Base-by-base conservation (phyloP, 2,329 filamentous ascomycete species). In the Penicillium sp. region DNA sequence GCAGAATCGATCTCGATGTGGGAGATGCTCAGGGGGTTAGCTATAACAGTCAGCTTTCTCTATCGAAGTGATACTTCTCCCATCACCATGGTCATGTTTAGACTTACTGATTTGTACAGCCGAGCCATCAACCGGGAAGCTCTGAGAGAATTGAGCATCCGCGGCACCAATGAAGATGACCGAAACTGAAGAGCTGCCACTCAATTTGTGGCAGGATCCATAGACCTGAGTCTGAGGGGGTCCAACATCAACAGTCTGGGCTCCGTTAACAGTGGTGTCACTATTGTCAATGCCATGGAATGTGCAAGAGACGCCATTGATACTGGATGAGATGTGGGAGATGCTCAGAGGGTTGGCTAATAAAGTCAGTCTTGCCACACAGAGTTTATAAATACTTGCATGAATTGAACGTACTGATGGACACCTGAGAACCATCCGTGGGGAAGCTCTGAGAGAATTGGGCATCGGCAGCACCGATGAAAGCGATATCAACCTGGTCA, bases 171-270 rank as follows among this genome's bases (percentile, higher is more conserved):
- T 60, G 33, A 64, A 65, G 24, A 44, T 59, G 40, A 65, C 60
- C 5, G 53, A 30, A 13, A 64, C 53, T 24, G 24, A 19, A 22
- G 58, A 3, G 3, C 53, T n/a, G 10, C 40, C 26, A 60, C n/a
- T 7, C 22, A 28, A 26, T 19, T 17, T 10, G 19, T n/a, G 28
- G 63, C 69, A 71, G 15, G 60, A 47, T 9, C 68, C 69, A 30
- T 61, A 58, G 35, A 61, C 37, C 55, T 72, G 70, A 15, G 67
- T 70, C 65, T 71, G 69, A 8, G 69, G 69, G 3, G 68, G 68
- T 2, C 68, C 69, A 26, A 71, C 69, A 37, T 70, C 67, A 4
- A 71, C 66, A 13, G 56, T 61, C 3, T 38, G 53, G 0, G 35
- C 54, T n/a, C 65, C 63, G 40, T 44, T 55, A 22, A 70, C 64